phyloP scores from a whole-genome alignment of 129 eudicot species.

The Tanacetum coccineum region DNA sequence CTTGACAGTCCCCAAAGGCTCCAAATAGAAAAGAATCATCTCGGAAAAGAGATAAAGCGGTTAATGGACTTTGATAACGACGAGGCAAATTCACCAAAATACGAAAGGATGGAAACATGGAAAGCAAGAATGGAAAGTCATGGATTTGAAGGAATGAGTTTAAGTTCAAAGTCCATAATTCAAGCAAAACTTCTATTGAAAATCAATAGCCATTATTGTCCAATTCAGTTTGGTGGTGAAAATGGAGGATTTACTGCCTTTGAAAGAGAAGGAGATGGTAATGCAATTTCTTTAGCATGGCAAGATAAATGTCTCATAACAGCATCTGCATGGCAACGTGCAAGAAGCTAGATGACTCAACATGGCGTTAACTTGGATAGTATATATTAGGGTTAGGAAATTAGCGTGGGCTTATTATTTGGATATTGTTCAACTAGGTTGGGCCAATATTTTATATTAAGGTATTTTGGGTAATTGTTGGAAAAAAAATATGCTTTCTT shows the following conservation, averaged over 20 bases:
- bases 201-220: slow-evolving; percentile 48
- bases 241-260: slow-evolving; percentile 53
- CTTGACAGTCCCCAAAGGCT: slow-evolving; percentile 50
- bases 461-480: no score
- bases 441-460: no score
- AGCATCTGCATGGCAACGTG: slow-evolving; percentile 63
- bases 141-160: slow-evolving; percentile 42
- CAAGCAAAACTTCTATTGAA: slow-evolving; percentile 67
- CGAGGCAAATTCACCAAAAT: slow-evolving; percentile 35
- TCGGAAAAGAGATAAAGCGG: slow-evolving; percentile 61
- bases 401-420: no score
- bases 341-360: slow-evolving; percentile 10
- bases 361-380: no score
- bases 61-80: slow-evolving; percentile 37
- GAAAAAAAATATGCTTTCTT: no score
- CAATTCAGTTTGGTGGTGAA: slow-evolving; percentile 40
- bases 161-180: slow-evolving; percentile 50
- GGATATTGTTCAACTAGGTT: no score
- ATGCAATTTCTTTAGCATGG: slow-evolving; percentile 66
- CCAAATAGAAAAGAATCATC: slow-evolving; percentile 58
- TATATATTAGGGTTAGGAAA: no score
- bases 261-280: slow-evolving; percentile 48
- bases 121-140: slow-evolving; percentile 58
- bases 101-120: slow-evolving; percentile 65
- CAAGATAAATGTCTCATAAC: slow-evolving; percentile 62